Conservation (phyloP, 257 asterid genomes). For the Fraxinus anomala region DNA sequence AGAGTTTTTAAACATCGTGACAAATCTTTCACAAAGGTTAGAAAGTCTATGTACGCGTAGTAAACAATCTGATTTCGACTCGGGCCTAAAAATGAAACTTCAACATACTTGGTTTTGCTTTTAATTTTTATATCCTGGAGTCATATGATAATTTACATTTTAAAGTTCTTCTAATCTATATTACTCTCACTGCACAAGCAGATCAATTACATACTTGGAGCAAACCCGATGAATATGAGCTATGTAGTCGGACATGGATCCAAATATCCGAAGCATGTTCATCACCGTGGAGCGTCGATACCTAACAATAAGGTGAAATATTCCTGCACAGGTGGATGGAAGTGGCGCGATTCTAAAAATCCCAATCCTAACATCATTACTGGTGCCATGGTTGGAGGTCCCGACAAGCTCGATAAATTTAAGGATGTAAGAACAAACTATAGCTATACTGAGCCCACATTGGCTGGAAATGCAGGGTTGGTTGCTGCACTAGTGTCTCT, state of each 20-base stretch:
- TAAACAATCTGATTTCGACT: no score
- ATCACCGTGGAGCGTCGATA: constrained; percentile 90
- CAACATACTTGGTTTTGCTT: no score
- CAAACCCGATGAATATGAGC: constrained; percentile 76
- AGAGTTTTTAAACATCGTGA: no score
- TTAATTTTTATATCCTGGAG: background rate
- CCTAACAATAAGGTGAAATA: constrained; percentile 51
- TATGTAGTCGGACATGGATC: constrained; percentile 74
- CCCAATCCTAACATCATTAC: constrained; percentile 64
- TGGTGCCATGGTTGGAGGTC: constrained; percentile 95
- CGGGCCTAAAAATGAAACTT: no score
- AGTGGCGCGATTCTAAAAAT: constrained; percentile 58
- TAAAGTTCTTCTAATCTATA: no score
- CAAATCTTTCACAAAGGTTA: no score
- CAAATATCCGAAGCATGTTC: constrained; percentile 68
- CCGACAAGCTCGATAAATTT: constrained; percentile 71
- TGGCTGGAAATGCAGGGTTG: constrained; percentile 89
- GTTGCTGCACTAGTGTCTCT: constrained; percentile 84
- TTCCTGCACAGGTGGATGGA: constrained; percentile 78
- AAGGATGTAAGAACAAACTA: constrained; percentile 57
- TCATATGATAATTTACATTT: background rate
- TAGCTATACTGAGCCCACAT: constrained; percentile 83
- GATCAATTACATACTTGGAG: constrained; percentile 74
- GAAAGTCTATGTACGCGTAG: no score
- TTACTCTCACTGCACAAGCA: constrained; percentile 21